Evolutionary conservation across 441 rosid species (phyloP), one percentile per base, ranked within the genome.

Genomic region (Viola pubescens): DNA sequence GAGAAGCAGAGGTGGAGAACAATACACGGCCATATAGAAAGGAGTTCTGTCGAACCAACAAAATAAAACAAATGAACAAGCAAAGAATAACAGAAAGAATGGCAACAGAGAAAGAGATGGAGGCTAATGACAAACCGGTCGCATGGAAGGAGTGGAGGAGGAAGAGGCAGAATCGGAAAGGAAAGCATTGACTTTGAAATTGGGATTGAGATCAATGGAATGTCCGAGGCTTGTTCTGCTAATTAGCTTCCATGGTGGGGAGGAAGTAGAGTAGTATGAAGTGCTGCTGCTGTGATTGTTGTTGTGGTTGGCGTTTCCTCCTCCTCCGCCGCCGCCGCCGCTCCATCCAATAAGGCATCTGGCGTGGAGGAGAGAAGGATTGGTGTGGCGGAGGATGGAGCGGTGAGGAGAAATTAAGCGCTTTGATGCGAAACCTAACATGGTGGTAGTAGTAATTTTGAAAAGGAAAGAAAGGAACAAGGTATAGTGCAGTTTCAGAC

Each of bases 1-100:
- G 47, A 41, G 70, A 60, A 51, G 82, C 48, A 2, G 88, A 71
- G 10, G 83, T 82, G 9, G 90, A 78, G 75, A 79, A 82, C 46
- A 69, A 40, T 6, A 75, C 42, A 62, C 78, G 79, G 34, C 77
- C 81, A 56, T 70, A 72, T 12, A 71, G 63, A 61, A 73, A 63
- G 14, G 85, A 70, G n/a, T 56, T 63, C 75, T 82, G 79, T 50
- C 68, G n/a, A 8, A 37, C 34, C 6, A 37, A 5, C 37, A 19
- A 55, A 38, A 58, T 4, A 9, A 47, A 13, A 6, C 12, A 46
- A 9, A 59, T 40, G 56, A 43, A 12, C 5, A 39, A 9, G 39
- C 7, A 39, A 16, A 1, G 4, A 50, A 55, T 3, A 8, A 51
- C 51, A 38, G 52, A 41, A 9, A 1, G 2, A 12, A 9, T 56